phyloP scores from a whole-genome alignment of 331 rosid species.

The Rosa hybrid region DNA sequence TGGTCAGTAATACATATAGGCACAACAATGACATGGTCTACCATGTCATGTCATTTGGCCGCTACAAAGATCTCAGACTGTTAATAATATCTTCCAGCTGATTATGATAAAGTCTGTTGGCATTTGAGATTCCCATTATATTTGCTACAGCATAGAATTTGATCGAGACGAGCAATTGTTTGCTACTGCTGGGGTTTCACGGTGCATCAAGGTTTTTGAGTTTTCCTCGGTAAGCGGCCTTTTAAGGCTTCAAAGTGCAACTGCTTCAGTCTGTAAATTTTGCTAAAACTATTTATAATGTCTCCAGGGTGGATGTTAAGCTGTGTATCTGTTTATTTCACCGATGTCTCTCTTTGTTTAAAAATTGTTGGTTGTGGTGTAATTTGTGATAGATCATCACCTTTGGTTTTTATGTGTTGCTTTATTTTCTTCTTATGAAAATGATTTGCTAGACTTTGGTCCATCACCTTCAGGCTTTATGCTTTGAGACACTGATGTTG shows the following conservation, averaged over 20 bases:
- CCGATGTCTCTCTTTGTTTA: neutral
- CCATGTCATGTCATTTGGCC: neutral
- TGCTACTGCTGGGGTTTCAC: conserved; percentile 53
- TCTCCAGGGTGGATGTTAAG: neutral
- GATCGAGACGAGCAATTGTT: conserved; percentile 46
- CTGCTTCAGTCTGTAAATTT: neutral
- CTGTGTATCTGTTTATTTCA: neutral
- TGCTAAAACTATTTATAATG: neutral
- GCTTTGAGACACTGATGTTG: neutral
- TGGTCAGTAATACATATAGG: neutral
- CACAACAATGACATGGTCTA: neutral
- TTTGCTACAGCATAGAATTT: conserved; percentile 52
- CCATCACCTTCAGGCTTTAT: neutral
- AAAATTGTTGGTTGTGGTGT: neutral
- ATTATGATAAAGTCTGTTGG: neutral
- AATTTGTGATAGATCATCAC: neutral
- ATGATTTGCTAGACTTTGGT: neutral
- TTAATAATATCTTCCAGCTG: neutral
- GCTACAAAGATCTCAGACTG: neutral
- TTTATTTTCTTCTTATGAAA: neutral
- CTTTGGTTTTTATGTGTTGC: neutral
- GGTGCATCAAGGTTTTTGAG: conserved; percentile 52
- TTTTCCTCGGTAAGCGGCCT: conserved; percentile 40
- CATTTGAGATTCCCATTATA: neutral
- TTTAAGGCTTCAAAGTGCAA: neutral